These are phyloP conservation scores for Takakia lepidozioides DNA, from an alignment of 225 moss, liverwort and hornwort genomes.

Conservation along the genomic window DNA sequence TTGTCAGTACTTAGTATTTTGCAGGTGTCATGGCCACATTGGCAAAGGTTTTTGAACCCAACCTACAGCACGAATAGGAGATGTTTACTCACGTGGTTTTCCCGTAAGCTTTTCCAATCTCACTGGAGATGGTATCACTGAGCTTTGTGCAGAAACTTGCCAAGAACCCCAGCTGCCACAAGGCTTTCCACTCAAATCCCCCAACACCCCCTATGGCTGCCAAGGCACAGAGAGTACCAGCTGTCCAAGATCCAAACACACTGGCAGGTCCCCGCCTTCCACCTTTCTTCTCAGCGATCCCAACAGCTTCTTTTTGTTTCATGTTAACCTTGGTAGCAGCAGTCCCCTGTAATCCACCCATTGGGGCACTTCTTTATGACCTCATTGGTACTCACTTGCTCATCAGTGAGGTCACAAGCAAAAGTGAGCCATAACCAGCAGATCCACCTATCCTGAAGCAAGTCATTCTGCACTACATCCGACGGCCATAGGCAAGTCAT, in stretches of 20 bases:
- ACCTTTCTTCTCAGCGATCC: slow-evolving; percentile 49
- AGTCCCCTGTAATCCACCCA: slow-evolving; percentile 43
- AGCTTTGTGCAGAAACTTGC: slow-evolving; percentile 56
- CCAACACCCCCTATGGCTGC: slow-evolving; percentile 29
- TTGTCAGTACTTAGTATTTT: no score
- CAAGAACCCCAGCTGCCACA: slow-evolving; percentile 45
- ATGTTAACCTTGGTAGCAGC: slow-evolving; percentile 43
- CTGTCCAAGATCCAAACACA: slow-evolving; percentile 44
- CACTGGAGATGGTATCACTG: slow-evolving; percentile 51
- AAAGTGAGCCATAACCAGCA: no score
- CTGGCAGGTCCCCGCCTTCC: slow-evolving; percentile 45
- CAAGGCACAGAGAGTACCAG: slow-evolving; percentile 35
- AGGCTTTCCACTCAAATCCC: slow-evolving; percentile 21
- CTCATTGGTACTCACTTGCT: no score
- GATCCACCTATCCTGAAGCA: no score
- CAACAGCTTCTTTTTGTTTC: slow-evolving; percentile 42
- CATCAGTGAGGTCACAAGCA: no score
- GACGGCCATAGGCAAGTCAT: no score
- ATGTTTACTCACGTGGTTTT: slow-evolving; percentile 53
- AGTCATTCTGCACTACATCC: no score
- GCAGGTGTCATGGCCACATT: no score
- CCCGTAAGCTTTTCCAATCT: slow-evolving; percentile 55
- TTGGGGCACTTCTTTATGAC: no score
- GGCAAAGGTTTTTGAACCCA: no score
- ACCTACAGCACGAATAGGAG: no score